A percentile compares a stretch with the other conserved stretches of the same genome.
phyloP scores from a whole-genome alignment of 306 rosid species.

The Quercus robur region DNA sequence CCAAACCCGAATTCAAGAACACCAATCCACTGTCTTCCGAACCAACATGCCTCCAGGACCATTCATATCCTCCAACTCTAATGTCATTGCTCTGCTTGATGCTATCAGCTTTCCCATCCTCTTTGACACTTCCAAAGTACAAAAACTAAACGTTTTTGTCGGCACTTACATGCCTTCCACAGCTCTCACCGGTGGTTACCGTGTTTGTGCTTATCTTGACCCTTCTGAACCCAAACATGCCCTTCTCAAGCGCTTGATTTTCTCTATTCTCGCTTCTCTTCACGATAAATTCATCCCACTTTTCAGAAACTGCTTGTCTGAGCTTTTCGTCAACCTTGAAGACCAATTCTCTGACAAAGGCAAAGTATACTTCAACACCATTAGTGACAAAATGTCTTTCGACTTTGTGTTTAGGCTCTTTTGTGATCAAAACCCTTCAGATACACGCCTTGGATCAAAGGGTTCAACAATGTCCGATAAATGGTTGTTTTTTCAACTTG shows the following conservation, averaged over 20 bases:
- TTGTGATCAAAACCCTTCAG: conserved; percentile 30
- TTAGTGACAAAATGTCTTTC: conserved; percentile 27
- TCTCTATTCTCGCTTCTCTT: conserved; percentile 22
- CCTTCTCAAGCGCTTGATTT: conserved; percentile 37
- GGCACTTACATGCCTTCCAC: conserved; percentile 87
- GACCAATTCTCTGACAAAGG: conserved; percentile 15
- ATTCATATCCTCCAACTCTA: conserved; percentile 48
- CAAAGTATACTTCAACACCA: conserved; percentile 24
- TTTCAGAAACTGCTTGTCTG: conserved; percentile 21
- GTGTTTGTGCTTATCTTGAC: conserved; percentile 62
- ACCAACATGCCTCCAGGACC: conserved; percentile 84
- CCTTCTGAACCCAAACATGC: conserved; percentile 53
- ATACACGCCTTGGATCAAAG: conserved; percentile 19
- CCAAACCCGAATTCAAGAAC: conserved; percentile 27
- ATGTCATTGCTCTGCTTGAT: conserved; percentile 57
- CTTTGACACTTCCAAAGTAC: conserved; percentile 53
- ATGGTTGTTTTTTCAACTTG: conserved; percentile 57
- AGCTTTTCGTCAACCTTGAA: conserved; percentile 33
- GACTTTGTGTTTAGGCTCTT: conserved; percentile 47
- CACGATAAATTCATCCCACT: conserved; percentile 49
- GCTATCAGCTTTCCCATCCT: conserved; percentile 57
- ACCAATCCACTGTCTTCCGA: conserved; percentile 62
- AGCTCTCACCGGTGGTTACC: conserved; percentile 62
- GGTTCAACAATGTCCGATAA: conserved; percentile 28
- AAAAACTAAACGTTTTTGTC: conserved; percentile 52